Evolutionary conservation across 306 rosid species (phyloP), one percentile per base, ranked within the genome.

Genomic region (Rosa persica): DNA sequence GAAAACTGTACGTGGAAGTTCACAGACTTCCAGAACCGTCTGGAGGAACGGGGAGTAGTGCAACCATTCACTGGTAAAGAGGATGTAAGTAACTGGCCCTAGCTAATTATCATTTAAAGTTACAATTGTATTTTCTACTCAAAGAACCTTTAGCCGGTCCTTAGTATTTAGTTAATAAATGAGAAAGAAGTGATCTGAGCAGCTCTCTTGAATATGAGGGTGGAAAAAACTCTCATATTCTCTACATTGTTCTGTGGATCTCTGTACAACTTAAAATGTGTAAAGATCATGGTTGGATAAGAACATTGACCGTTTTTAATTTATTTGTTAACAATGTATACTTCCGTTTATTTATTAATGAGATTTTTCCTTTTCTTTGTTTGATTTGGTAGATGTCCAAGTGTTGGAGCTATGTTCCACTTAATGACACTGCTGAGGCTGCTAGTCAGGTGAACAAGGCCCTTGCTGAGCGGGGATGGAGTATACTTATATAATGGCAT

Each of bases 1-100:
- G 94, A 93, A 47, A 78, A 65, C 69, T 95, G 98, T 85, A 89
- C 89, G 40, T 95, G 98, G 99, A 95, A 95, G 81, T 89, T 93
- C 61, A 92, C 96, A 22, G 93, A 93, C 83, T 93, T 95, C 79
- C 97, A 93, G 67, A 87, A 83, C 73, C 83, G 87, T 75, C 87
- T 95, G 83, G 85, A 51, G 62, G 89, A 91, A 67, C 89, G 70
- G 78, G 97, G 98, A 67, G 96, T 83, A 65, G 90, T 83, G 81
- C 86, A 90, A 66, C 89, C 90, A 43, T 88, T 93, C 79, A 91
- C 98, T 3, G 91, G 98, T 67, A 79, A 81, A 86, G 94, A 93
- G 75, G 87, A 91, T 76, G 98, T 92, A 85, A 87, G 98, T 89
- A 43, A 1, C 17, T 19, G 15, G 27, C 78, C 82, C 43, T 43